Base-by-base conservation (phyloP, 2,329 filamentous ascomycete species). In the Talaromyces sp. region DNA sequence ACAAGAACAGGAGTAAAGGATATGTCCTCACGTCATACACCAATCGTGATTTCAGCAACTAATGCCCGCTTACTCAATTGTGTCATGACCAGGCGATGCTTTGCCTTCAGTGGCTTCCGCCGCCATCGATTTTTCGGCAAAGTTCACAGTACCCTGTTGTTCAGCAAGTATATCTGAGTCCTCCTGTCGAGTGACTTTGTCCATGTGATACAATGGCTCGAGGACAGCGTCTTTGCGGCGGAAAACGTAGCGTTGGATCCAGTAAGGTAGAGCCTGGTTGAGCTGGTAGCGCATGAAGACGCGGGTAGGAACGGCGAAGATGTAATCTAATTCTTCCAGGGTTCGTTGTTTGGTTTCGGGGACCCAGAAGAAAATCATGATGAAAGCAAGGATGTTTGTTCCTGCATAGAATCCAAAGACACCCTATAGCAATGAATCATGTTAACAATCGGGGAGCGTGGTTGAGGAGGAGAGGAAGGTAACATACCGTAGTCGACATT, bases 331-430 rank as follows among this genome's bases (percentile, higher is more conserved):
- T 69, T 86, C 84, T 70, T 85, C 82, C 9, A 78, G 69, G 1
- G 83, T 84, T 37, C 80, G 79, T 68, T 84, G 80, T 65, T 83
- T 85, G 2, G 83, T 84, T 69, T 85, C 83, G 1, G 82, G 83
- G 0, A 85, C 74, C 71, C 82, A 84, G 48, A 88, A 76, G 76
- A 87, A 88, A 66, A 89, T 88, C 78, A 89, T 83, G 25, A 85
- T 63, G 16, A 88, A 78, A 0, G 86, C 86, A 2, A 84, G 69
- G 3, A 87, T 66, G 65, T 89, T 90, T 7, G 89, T 75, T 0
- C 76, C 84, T 12, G 76, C 78, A 46, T 58, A 63, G 39, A 58
- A 8, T n/a, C 67, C 46, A 44, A 63, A 40, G 4, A 63, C 33
- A 31, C 44, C 12, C 44, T 48, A 12, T 48, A 48, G 44, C 0